phyloP scores from a whole-genome alignment of 2,329 filamentous ascomycete species.

The Clarireedia paspali region DNA sequence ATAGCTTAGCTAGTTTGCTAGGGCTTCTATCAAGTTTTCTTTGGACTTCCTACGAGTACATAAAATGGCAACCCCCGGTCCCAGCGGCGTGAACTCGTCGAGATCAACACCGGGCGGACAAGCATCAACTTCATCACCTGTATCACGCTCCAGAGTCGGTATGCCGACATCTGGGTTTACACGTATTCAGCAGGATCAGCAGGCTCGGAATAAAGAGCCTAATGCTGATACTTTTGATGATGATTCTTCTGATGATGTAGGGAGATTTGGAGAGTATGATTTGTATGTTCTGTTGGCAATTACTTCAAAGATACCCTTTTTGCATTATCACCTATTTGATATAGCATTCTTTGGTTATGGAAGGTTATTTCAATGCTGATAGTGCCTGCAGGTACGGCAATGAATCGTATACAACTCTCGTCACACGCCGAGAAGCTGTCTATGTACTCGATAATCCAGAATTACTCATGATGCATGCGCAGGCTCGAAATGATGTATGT shows the following conservation, averaged over 20 bases:
- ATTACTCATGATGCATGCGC: constrained; percentile 51
- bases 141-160: background rate
- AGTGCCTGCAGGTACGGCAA: constrained; percentile 15
- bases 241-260: constrained; percentile 11
- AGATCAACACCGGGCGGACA: background rate
- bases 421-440: constrained; percentile 39
- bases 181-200: constrained; percentile 46
- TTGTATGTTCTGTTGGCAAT: constrained; percentile 11
- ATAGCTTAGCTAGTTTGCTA: background rate
- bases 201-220: constrained; percentile 51
- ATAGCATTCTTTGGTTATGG: background rate
- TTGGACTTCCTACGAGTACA: background rate
- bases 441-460: constrained; percentile 50
- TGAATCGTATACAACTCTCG: constrained; percentile 18
- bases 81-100: background rate
- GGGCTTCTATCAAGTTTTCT: background rate
- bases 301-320: background rate
- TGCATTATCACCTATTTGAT: background rate
- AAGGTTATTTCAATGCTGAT: background rate
- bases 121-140: background rate
- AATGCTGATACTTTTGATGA: constrained; percentile 35
- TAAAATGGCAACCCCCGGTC: background rate
- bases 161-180: constrained; percentile 32
- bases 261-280: constrained; percentile 12
- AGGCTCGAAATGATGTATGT: constrained; percentile 46